Conservation (phyloP, 169 alveolate species). For the Plasmodium chabaudi region DNA sequence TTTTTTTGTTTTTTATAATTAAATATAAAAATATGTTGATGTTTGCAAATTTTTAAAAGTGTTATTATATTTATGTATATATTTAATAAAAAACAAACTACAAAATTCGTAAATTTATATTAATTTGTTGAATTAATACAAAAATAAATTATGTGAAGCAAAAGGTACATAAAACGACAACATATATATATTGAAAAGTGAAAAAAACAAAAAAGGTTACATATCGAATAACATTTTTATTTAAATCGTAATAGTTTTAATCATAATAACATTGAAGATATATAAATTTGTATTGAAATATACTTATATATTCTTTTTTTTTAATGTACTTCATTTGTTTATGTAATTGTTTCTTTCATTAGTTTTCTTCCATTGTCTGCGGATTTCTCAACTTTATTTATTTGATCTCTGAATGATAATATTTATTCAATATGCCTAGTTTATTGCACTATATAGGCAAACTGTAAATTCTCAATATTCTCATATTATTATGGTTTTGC, state of each 20-base stretch:
- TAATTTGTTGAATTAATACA: not conserved
- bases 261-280: no score
- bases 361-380: not conserved
- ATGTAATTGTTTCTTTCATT: no score
- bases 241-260: no score
- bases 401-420: not conserved
- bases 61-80: not conserved
- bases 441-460: not conserved
- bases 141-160: not conserved
- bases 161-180: not conserved
- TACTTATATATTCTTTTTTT: not conserved
- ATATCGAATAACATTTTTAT: not conserved
- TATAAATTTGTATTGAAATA: not conserved
- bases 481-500: slow-evolving; percentile 50
- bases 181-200: not conserved
- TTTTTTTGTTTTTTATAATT: not conserved
- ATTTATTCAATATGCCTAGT: no score
- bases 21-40: not conserved
- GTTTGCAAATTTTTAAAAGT: slow-evolving; percentile 10
- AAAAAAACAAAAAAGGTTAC: not conserved
- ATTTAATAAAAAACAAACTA: not conserved
- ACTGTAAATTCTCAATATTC: not conserved
- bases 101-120: not conserved
- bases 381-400: not conserved
- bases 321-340: not conserved